phyloP scores from a whole-genome alignment of 257 asterid genomes.

The Verbascum thapsus region DNA sequence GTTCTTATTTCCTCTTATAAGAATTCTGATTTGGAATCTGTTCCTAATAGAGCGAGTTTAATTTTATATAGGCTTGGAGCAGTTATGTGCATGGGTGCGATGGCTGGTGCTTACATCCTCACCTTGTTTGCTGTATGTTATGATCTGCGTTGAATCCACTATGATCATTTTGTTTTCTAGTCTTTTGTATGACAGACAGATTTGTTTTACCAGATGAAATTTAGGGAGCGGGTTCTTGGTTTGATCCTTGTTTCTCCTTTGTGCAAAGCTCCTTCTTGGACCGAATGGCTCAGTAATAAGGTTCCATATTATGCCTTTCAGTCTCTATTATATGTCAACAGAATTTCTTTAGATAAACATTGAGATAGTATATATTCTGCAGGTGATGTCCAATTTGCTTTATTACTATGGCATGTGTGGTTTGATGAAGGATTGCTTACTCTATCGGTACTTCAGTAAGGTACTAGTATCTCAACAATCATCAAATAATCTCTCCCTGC shows the following conservation, averaged over 20 bases:
- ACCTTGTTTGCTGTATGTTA: constrained; percentile 78
- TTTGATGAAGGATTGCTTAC: constrained; percentile 76
- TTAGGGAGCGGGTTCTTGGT: constrained; percentile 84
- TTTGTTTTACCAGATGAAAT: constrained; percentile 61
- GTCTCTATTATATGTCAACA: not conserved
- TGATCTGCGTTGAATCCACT: constrained; percentile 4
- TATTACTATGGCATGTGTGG: constrained; percentile 85
- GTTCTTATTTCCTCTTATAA: constrained; percentile 19
- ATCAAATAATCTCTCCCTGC: not conserved
- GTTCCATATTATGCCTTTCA: constrained; percentile 33
- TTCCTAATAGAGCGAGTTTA: constrained; percentile 29
- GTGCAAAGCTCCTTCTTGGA: constrained; percentile 89
- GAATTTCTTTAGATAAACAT: constrained; percentile 15
- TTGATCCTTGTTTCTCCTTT: constrained; percentile 90
- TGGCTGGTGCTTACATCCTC: constrained; percentile 92
- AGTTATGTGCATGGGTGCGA: constrained; percentile 96
- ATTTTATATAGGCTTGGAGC: constrained; percentile 73
- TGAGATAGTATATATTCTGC: constrained; percentile 26
- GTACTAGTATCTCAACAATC: constrained; percentile 37
- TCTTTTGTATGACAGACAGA: constrained; percentile 15
- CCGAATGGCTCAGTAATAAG: constrained; percentile 91
- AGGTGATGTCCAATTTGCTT: constrained; percentile 92
- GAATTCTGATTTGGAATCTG: not conserved
- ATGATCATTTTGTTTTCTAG: constrained; percentile 6
- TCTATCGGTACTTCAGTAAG: constrained; percentile 85